phyloP scores from a whole-genome alignment of 2,329 filamentous ascomycete genomes.

The Alternaria solani region DNA sequence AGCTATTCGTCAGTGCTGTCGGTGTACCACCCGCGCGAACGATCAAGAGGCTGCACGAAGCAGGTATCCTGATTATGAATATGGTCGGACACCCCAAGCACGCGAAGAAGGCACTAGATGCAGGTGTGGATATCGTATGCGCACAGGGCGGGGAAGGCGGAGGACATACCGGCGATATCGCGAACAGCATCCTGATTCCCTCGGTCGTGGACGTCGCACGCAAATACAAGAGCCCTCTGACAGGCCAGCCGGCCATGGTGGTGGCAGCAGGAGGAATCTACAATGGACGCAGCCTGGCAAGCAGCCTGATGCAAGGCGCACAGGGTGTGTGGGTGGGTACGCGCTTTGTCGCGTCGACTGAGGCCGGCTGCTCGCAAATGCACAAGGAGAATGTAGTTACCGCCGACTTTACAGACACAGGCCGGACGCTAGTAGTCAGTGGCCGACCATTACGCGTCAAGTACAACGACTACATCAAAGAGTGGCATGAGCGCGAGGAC shows the following conservation, averaged over 20 bases:
- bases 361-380: slow-evolving; percentile 80
- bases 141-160: slow-evolving; percentile 93
- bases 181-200: slow-evolving; percentile 85
- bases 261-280: slow-evolving; percentile 89
- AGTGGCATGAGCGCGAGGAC: slow-evolving; percentile 79
- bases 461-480: slow-evolving; percentile 82
- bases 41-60: slow-evolving; percentile 78
- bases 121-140: slow-evolving; percentile 89
- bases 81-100: slow-evolving; percentile 96
- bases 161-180: slow-evolving; percentile 88
- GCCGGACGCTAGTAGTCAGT: slow-evolving; percentile 81
- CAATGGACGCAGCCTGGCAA: slow-evolving; percentile 81
- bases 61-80: slow-evolving; percentile 90
- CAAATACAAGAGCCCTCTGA: slow-evolving; percentile 74
- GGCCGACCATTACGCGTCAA: slow-evolving; percentile 82
- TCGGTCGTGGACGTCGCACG: slow-evolving; percentile 84
- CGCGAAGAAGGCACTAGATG: slow-evolving; percentile 84
- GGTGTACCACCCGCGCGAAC: slow-evolving; percentile 80
- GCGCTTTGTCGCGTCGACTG: slow-evolving; percentile 82
- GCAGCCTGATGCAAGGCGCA: slow-evolving; percentile 86
- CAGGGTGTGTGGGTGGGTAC: slow-evolving; percentile 94
- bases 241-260: slow-evolving; percentile 76
- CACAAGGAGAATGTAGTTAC: slow-evolving; percentile 86
- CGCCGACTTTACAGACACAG: slow-evolving; percentile 81
- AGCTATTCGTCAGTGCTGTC: slow-evolving; percentile 85